Conservation (phyloP, 1,139 yeast genomes). For the Entelexis paramagnoliae region DNA sequence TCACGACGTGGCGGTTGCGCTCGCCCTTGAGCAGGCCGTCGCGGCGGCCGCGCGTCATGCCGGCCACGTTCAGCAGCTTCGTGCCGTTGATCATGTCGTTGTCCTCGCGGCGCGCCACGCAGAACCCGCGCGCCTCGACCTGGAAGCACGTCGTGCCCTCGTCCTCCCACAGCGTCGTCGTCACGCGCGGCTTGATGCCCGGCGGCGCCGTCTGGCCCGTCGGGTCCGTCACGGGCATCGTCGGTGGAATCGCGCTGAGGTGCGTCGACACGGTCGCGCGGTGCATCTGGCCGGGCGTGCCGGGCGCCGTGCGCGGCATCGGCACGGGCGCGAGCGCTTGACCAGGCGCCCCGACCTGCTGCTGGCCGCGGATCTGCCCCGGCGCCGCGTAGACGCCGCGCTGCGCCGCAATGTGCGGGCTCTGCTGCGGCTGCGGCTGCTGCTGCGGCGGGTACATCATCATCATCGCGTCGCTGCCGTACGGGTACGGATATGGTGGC, state of each 20-base stretch:
- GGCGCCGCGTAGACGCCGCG: constrained; percentile 9
- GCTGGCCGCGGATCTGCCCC: constrained; percentile 2
- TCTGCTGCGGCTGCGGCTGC: constrained; percentile 19
- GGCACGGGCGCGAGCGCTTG: constrained; percentile 15
- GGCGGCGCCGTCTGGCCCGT: constrained; percentile 53
- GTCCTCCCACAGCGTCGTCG: constrained; percentile 96
- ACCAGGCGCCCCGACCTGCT: constrained; percentile 9
- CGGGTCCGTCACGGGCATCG: constrained; percentile 34
- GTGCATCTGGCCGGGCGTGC: constrained; percentile 11
- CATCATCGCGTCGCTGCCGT: constrained; percentile 17
- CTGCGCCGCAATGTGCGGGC: constrained; percentile 12
- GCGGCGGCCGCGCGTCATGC: constrained; percentile 91
- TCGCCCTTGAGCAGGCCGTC: constrained; percentile 90
- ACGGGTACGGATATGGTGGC: constrained; percentile 20
- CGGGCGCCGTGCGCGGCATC: constrained; percentile 9
- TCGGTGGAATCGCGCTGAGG: constrained; percentile 23
- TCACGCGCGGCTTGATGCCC: constrained; percentile 69
- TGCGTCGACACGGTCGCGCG: constrained; percentile 21
- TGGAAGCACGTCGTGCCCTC: constrained; percentile 91
- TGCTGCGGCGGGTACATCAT: constrained; percentile 20
- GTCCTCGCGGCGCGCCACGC: constrained; percentile 88
- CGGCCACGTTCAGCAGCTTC: constrained; percentile 80
- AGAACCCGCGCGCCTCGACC: constrained; percentile 84
- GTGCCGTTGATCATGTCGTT: constrained; percentile 93
- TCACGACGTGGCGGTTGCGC: constrained; percentile 81